Percentiles rank a stretch among this genome's conserved stretches.
Evolutionary conservation across 371 early-diverging fungal genomes (phyloP).

Genomic region (Batrachochytrium dendrobatidis): DNA sequence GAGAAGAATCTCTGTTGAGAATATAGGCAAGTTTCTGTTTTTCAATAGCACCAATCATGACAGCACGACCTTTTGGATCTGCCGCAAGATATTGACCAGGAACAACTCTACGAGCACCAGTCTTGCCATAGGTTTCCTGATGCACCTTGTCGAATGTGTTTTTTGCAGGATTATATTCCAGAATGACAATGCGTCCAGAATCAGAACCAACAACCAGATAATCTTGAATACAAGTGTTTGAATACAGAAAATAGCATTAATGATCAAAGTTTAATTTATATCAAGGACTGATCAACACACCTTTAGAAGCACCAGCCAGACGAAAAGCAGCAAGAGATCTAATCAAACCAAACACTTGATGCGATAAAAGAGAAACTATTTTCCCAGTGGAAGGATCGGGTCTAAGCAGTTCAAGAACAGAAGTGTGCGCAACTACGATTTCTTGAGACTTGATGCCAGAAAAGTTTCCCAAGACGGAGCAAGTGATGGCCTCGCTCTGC

Average conservation of each 20-base stretch:
- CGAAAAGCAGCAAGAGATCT: constrained; percentile 61
- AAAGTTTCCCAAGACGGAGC: constrained; percentile 86
- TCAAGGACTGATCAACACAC: no score
- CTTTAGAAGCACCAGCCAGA: constrained; percentile 46
- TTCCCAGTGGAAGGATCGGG: constrained; percentile 79
- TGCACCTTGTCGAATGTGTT: constrained; percentile 78
- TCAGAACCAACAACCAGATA: constrained; percentile 86
- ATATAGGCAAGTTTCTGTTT: constrained; percentile 94
- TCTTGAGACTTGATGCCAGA: constrained; percentile 88
- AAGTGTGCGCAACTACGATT: constrained; percentile 70
- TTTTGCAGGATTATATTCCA: constrained; percentile 76
- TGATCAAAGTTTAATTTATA: no score
- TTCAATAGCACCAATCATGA: constrained; percentile 93
- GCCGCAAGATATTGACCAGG: constrained; percentile 93
- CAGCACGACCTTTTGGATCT: constrained; percentile 95
- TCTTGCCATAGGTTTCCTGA: constrained; percentile 92
- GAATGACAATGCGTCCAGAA: constrained; percentile 81
- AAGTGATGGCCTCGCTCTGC: constrained; percentile 67
- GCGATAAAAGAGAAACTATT: constrained; percentile 55
- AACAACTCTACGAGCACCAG: constrained; percentile 82
- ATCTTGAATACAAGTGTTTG: constrained; percentile 50
- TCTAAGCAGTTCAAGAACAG: constrained; percentile 69
- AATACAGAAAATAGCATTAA: background rate
- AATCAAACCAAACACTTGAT: constrained; percentile 82
- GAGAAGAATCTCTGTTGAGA: constrained; percentile 83